A percentile compares a stretch with the other conserved stretches of the same genome.
Evolutionary conservation across 2,329 filamentous ascomycete species (phyloP).

Genomic region (Cladosporium sp.): DNA sequence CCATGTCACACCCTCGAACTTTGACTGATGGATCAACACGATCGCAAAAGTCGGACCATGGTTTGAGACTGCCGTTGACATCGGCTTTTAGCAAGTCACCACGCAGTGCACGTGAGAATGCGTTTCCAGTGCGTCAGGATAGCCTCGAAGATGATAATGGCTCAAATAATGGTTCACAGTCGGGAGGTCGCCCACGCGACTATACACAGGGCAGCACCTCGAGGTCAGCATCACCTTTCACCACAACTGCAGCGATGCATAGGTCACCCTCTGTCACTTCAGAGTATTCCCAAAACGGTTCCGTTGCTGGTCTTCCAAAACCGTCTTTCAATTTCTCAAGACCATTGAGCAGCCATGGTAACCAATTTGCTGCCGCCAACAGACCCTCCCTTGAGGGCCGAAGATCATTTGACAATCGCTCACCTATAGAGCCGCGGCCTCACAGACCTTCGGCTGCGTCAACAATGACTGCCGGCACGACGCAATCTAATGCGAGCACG

Average conservation of each 20-base stretch:
- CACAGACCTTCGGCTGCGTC: constrained; percentile 20
- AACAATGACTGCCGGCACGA: constrained; percentile 25
- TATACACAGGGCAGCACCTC: constrained; percentile 69
- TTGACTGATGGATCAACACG: constrained; percentile 36
- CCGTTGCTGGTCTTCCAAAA: constrained; percentile 52
- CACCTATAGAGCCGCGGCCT: constrained; percentile 12
- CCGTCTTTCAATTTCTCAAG: constrained; percentile 92
- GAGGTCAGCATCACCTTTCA: constrained; percentile 58
- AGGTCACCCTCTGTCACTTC: constrained; percentile 83
- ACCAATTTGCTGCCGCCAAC: constrained; percentile 31
- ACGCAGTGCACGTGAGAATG: constrained; percentile 37
- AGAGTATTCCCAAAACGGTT: constrained; percentile 64
- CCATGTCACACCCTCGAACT: constrained; percentile 37
- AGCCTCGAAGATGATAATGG: constrained; percentile 61
- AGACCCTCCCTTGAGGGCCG: constrained; percentile 25
- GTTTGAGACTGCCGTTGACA: constrained; percentile 29
- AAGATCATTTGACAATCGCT: constrained; percentile 21
- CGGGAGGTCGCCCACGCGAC: constrained; percentile 67
- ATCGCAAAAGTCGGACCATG: constrained; percentile 26
- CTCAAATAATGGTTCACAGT: constrained; percentile 55
- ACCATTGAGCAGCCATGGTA: constrained; percentile 68
- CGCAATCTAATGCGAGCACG: constrained; percentile 17
- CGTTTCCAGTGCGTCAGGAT: constrained; percentile 42
- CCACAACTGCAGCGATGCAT: constrained; percentile 55
- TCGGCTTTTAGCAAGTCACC: constrained; percentile 41